phyloP scores from a whole-genome alignment of 306 rosid genomes.

The Trifolium fragiferum region DNA sequence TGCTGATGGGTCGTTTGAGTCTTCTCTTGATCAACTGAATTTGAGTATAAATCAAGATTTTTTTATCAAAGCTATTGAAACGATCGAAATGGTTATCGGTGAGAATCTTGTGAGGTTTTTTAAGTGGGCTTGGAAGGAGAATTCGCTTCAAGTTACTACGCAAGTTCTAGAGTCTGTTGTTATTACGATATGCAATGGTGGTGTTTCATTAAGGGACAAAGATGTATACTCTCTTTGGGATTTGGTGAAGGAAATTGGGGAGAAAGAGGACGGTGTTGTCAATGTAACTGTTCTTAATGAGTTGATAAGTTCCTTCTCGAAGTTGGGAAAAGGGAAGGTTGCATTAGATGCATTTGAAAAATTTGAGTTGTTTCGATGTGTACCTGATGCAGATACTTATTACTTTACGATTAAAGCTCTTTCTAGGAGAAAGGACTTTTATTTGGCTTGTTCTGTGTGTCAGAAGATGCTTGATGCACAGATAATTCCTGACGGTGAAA shows the following conservation, averaged over 20 bases:
- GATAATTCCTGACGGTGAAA: slow-evolving; percentile 57
- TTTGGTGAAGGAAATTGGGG: slow-evolving; percentile 61
- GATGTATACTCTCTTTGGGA: slow-evolving; percentile 66
- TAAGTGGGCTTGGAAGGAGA: slow-evolving; percentile 65
- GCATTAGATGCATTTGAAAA: slow-evolving; percentile 64
- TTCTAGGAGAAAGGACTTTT: slow-evolving; percentile 56
- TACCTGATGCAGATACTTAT: slow-evolving; percentile 62
- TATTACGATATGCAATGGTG: slow-evolving; percentile 35
- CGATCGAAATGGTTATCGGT: slow-evolving; percentile 54
- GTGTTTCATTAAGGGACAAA: slow-evolving; percentile 41
- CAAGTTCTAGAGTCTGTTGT: slow-evolving; percentile 60
- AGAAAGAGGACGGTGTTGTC: slow-evolving; percentile 48
- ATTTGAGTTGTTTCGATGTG: slow-evolving; percentile 60
- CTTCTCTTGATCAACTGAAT: slow-evolving; percentile 53
- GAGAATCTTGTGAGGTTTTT: slow-evolving; percentile 70
- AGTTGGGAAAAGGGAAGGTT: slow-evolving; percentile 75
- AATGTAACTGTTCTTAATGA: slow-evolving; percentile 56
- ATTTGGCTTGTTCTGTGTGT: slow-evolving; percentile 60
- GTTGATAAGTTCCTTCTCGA: slow-evolving; percentile 57
- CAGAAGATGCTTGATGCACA: slow-evolving; percentile 67
- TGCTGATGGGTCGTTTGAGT: slow-evolving; percentile 61
- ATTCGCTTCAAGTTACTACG: slow-evolving; percentile 48
- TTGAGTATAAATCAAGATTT: slow-evolving; percentile 56
- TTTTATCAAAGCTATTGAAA: slow-evolving; percentile 53
- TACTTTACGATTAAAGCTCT: slow-evolving; percentile 69